A percentile compares a stretch with the other conserved stretches of the same genome.
Conservation (phyloP, 164 flowering plant genomes). For the Stephania cephalantha region DNA sequence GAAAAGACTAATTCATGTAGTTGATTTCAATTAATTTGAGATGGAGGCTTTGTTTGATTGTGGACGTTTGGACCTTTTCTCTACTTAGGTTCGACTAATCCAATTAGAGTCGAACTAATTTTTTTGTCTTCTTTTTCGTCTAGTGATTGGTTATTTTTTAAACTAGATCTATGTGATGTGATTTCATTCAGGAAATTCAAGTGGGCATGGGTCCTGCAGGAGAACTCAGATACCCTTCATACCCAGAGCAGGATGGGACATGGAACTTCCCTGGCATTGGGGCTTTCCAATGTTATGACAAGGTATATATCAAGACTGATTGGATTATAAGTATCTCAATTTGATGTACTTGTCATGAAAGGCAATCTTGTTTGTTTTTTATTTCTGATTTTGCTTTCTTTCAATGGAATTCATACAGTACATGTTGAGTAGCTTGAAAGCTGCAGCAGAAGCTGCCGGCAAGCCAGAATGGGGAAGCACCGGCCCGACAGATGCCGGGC, state of each 20-base stretch:
- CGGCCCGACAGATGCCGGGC: slow-evolving; percentile 89
- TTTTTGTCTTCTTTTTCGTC: too few relatives aligned
- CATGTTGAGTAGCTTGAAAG: slow-evolving; percentile 70
- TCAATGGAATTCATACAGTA: slow-evolving; percentile 39
- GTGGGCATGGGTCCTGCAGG: slow-evolving; percentile 99
- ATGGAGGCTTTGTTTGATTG: too few relatives aligned
- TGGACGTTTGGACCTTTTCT: too few relatives aligned
- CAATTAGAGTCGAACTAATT: too few relatives aligned
- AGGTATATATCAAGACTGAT: slow-evolving; percentile 34
- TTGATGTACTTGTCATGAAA: neutral
- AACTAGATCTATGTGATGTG: neutral
- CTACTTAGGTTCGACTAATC: too few relatives aligned
- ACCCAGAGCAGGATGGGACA: slow-evolving; percentile 81
- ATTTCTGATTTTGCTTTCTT: neutral
- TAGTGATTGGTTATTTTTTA: too few relatives aligned
- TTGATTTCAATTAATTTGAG: too few relatives aligned
- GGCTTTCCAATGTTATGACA: slow-evolving; percentile 93
- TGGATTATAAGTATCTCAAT: neutral
- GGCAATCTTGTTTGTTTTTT: neutral
- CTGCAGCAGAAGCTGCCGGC: slow-evolving; percentile 80
- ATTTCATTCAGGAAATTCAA: slow-evolving; percentile 75
- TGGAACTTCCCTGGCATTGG: slow-evolving; percentile 98
- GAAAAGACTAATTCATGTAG: too few relatives aligned
- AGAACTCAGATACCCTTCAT: slow-evolving; percentile 92
- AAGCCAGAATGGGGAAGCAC: slow-evolving; percentile 87